A percentile compares a stretch with the other conserved stretches of the same genome.
Conservation (phyloP, 768 basidiomycete genomes). For the Mrakia gelida region DNA sequence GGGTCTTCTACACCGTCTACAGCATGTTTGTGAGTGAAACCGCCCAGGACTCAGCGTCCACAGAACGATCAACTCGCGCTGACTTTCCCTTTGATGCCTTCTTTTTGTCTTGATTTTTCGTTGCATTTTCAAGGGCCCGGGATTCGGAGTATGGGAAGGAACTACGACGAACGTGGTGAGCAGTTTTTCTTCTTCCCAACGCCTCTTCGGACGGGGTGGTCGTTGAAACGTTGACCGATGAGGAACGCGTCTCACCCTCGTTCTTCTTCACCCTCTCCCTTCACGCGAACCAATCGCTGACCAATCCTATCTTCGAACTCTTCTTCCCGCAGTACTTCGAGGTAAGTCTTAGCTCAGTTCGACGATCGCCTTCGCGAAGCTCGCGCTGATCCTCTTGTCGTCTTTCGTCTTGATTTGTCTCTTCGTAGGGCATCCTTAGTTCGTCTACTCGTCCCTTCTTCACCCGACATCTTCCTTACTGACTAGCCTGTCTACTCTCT, state of each 20-base stretch:
- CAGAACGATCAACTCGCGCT: not conserved
- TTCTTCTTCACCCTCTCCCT: not conserved
- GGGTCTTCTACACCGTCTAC: not conserved
- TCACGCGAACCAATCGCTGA: not conserved
- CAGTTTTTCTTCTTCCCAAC: not conserved
- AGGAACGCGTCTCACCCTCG: not conserved
- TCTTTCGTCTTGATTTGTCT: not conserved
- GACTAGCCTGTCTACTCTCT: not conserved
- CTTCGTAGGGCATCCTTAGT: not conserved
- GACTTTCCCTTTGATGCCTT: not conserved
- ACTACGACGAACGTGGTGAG: not conserved
- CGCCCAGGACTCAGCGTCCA: not conserved
- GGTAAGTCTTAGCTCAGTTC: not conserved
- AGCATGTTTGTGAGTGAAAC: not conserved
- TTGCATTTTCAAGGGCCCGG: not conserved
- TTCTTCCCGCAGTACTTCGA: not conserved
- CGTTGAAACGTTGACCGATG: too few relatives aligned
- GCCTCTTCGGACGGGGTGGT: too few relatives aligned
- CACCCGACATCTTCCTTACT: too few relatives aligned
- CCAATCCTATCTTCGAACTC: not conserved
- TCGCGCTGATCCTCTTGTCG: not conserved
- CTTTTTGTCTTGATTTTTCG: too few relatives aligned
- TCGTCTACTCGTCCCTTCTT: not conserved
- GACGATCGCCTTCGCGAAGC: not conserved
- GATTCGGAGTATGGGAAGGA: not conserved